Conservation (phyloP, 371 early-diverging fungal species). For the Mortierella sp. region DNA sequence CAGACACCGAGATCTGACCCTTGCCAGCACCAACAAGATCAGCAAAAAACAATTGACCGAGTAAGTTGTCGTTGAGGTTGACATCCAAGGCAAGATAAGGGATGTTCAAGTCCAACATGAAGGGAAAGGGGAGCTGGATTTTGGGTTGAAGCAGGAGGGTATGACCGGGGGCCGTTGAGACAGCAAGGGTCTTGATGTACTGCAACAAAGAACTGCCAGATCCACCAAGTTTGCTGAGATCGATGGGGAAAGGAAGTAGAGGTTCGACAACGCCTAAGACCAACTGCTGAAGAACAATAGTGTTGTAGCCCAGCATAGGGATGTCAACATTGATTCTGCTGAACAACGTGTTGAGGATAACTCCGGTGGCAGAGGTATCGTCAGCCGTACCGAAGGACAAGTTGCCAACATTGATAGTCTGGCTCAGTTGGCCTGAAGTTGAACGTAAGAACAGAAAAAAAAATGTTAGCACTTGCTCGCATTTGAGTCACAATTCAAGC, state of each 20-base stretch:
- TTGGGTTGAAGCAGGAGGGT: slow-evolving; percentile 46
- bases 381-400: slow-evolving; percentile 36
- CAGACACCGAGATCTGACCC: slow-evolving; percentile 42
- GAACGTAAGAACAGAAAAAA: background rate
- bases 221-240: slow-evolving; percentile 25
- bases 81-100: slow-evolving; percentile 51
- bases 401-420: slow-evolving; percentile 50
- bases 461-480: too few species aligned
- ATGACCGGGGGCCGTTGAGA: slow-evolving; percentile 50
- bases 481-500: too few species aligned
- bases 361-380: slow-evolving; percentile 18
- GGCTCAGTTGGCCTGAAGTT: slow-evolving; percentile 37
- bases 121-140: slow-evolving; percentile 44
- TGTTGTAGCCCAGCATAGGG: slow-evolving; percentile 40
- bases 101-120: slow-evolving; percentile 45
- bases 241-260: slow-evolving; percentile 35
- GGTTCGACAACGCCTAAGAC: slow-evolving; percentile 27
- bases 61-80: slow-evolving; percentile 37
- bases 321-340: slow-evolving; percentile 34
- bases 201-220: slow-evolving; percentile 27
- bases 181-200: slow-evolving; percentile 39
- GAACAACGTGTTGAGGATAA: slow-evolving; percentile 39
- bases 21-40: slow-evolving; percentile 44
- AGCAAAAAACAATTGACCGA: slow-evolving; percentile 44
- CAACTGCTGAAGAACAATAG: slow-evolving; percentile 33